Conservation (phyloP, 1,284 basidiomycete genomes). For the Moniliella sp. region DNA sequence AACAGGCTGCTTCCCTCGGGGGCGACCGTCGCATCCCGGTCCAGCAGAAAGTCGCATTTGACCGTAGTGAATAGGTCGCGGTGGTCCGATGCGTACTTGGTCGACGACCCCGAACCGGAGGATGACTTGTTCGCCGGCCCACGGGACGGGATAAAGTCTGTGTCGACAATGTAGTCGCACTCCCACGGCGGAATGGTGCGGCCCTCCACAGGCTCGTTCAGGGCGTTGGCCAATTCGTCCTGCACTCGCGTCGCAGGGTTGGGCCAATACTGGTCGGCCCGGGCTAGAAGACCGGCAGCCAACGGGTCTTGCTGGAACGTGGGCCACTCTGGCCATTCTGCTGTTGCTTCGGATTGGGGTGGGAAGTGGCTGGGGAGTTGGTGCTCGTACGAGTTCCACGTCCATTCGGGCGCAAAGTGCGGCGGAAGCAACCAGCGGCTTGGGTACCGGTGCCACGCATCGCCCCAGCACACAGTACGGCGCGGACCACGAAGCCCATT, state of each 20-base stretch:
- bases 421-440: conserved; percentile 69
- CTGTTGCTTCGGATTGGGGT: no score
- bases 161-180: conserved; percentile 29
- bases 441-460: conserved; percentile 91
- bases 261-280: no score
- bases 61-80: no score
- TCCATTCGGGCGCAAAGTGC: conserved; percentile 57
- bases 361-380: conserved; percentile 65
- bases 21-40: conserved; percentile 2
- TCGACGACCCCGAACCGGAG: not conserved
- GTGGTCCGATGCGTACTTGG: conserved; percentile 5
- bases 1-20: not conserved
- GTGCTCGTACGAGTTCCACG: conserved; percentile 72
- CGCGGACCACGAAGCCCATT: no score
- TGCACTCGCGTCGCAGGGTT: not conserved
- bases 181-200: no score
- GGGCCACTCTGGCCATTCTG: no score
- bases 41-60: conserved; percentile 23
- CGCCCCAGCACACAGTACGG: conserved; percentile 71
- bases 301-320: no score
- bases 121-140: no score
- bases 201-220: conserved; percentile 5
- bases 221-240: not conserved
- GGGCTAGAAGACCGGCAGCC: no score
- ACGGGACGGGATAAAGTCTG: conserved; percentile 11